Evolutionary conservation across 140 eudicot genomes (phyloP).

Genomic region (Flaveria floridana): DNA sequence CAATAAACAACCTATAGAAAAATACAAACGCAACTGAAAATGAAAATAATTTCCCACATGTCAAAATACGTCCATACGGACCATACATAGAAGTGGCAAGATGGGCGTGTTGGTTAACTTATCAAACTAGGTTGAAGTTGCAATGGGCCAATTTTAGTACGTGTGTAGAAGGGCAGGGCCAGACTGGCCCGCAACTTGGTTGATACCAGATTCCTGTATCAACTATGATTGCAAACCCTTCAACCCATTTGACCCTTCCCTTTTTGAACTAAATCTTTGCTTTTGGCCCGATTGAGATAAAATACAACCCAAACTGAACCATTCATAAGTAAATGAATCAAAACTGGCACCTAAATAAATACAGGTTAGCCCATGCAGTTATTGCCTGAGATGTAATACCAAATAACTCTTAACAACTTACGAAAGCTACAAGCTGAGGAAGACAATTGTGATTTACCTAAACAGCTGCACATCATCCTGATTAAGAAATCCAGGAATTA

Average conservation of each 20-base stretch:
- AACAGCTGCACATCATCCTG: conserved; percentile 89
- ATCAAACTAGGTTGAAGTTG: conserved; percentile 8
- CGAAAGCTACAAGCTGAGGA: conserved; percentile 18
- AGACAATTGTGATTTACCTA: conserved; percentile 49
- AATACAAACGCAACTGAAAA: conserved; percentile 6
- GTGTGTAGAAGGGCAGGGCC: background rate
- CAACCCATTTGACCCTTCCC: conserved; percentile 2
- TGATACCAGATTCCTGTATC: background rate
- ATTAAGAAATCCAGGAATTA: conserved; percentile 68
- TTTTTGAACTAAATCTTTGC: background rate
- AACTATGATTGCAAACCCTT: background rate
- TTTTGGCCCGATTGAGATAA: background rate
- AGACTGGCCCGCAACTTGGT: background rate
- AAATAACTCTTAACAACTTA: background rate
- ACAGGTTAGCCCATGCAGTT: conserved; percentile 13
- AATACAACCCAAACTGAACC: background rate
- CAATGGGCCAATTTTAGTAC: background rate
- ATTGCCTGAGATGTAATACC: conserved; percentile 18
- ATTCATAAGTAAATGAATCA: too few relatives aligned
- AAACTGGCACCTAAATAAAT: too few relatives aligned
- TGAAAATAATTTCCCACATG: background rate
- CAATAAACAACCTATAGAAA: conserved; percentile 65
- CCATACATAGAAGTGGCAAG: background rate
- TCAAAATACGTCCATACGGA: conserved; percentile 10
- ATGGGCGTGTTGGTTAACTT: background rate